These are phyloP conservation scores for Yarrowia sp. DNA, from an alignment of 805 yeast genomes.

Conservation along the genomic window DNA sequence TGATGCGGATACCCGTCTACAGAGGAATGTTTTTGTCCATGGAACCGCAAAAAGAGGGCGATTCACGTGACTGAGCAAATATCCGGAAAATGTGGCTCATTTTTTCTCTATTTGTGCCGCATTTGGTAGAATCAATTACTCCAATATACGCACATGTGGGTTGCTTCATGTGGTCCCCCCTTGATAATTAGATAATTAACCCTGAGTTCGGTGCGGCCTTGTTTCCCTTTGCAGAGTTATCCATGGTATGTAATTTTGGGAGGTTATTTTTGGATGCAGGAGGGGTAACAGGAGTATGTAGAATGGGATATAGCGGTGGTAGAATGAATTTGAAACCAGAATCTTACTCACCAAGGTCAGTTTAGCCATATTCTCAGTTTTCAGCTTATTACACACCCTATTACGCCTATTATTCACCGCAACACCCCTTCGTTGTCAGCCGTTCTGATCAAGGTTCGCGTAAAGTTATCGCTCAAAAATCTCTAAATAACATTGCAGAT, in stretches of 20 bases:
- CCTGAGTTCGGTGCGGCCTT: not conserved
- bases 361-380: no score
- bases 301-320: no score
- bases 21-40: no score
- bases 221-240: not conserved
- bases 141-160: not conserved
- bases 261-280: not conserved
- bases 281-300: no score
- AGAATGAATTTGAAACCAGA: not conserved
- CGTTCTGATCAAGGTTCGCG: not conserved
- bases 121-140: no score
- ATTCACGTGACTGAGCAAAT: no score
- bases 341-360: not conserved
- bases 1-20: no score
- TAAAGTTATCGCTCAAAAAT: not conserved
- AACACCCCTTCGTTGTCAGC: not conserved
- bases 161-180: not conserved
- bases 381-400: no score
- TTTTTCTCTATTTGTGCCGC: no score
- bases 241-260: not conserved
- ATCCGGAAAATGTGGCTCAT: no score
- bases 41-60: no score
- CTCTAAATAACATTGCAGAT: slow-evolving; percentile 6
- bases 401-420: no score
- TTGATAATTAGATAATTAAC: not conserved